Base-by-base conservation (phyloP, 2,329 filamentous ascomycete genomes). In the Botrytis aclada region DNA sequence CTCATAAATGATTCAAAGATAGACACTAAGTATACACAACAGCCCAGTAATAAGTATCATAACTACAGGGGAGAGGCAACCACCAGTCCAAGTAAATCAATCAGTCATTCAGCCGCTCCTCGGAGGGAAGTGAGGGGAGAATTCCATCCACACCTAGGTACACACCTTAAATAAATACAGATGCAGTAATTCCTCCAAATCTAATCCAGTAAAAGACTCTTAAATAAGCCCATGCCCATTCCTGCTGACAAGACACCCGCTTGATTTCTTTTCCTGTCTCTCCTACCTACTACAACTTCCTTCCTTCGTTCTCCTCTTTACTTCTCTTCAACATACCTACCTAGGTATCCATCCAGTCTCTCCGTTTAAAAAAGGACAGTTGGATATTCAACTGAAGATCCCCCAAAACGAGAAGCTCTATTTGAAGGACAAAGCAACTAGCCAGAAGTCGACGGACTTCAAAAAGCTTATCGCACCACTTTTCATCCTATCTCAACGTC, bases 141-240 rank as follows among this genome's bases (percentile, higher is more conserved):
- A 34, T 58, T 45, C 22, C 22, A 51, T 8, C 16, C 41, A 47
- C 54, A 70, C 41, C 22, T 47, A 37, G 39, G 22, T n/a, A 37
- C 29, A 70, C 58, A 32, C 58, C 56, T 60, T 34, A 12, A 20
- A 34, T 41, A 60, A 29, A 41, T 32, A 14, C 29, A 69, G 34
- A 62, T n/a, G 32, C 34, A 62, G 34, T 29, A 62, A 61, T 32
- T 37, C 34, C 5, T 12, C 14, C 3, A 18, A 9, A 22, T 32
- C n/a, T 3, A 20, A 45, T 63, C 58, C 43, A 72, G 29, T 72
- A 67, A 39, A 37, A 67, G 5, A 18, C 71, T 63, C 70, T 79
- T 73, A 77, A 78, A 75, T 74, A 74, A 74, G 74, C 76, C 76
- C 75, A 76, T 76, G 70, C 75, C 77, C 76, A 73, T 74, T 78